A percentile compares a stretch with the other conserved stretches of the same genome.
These are phyloP conservation scores for Lizanozyma gosingica DNA, from an alignment of 1,139 yeast genomes.

Conservation along the genomic window DNA sequence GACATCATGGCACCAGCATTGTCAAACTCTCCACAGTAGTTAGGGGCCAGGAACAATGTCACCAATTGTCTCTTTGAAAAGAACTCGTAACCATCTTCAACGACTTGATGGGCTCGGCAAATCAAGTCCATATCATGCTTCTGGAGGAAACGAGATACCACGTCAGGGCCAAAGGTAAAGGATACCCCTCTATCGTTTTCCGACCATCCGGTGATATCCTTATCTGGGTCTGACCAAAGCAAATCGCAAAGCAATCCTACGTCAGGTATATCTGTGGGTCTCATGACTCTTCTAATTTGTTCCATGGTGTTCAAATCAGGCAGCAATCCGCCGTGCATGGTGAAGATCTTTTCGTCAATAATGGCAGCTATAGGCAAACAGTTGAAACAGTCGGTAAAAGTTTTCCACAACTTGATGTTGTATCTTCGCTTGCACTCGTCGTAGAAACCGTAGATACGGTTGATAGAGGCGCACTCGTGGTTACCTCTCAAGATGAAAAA, in stretches of 20 bases:
- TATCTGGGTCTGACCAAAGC: slow-evolving; percentile 97
- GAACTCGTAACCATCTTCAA: slow-evolving; percentile 97
- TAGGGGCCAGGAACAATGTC: slow-evolving; percentile 92
- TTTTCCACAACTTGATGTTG: slow-evolving; percentile 95
- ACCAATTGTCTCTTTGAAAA: slow-evolving; percentile 93
- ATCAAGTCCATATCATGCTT: slow-evolving; percentile 96
- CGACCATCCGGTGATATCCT: slow-evolving; percentile 96
- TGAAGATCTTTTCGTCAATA: slow-evolving; percentile 92
- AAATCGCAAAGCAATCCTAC: slow-evolving; percentile 92
- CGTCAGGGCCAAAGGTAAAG: slow-evolving; percentile 96
- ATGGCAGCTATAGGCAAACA: slow-evolving; percentile 97
- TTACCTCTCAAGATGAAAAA: slow-evolving; percentile 92
- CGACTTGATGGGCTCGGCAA: slow-evolving; percentile 98
- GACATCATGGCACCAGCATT: slow-evolving; percentile 99
- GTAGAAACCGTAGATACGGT: slow-evolving; percentile 93
- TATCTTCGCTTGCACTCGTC: slow-evolving; percentile 97
- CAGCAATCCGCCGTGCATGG: slow-evolving; percentile 97
- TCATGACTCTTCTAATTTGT: slow-evolving; percentile 95
- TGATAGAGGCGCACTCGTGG: slow-evolving; percentile 96
- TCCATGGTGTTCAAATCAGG: slow-evolving; percentile 97
- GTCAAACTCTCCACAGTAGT: slow-evolving; percentile 97
- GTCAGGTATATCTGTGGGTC: slow-evolving; percentile 98
- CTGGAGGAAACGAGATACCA: slow-evolving; percentile 85
- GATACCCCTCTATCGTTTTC: slow-evolving; percentile 98
- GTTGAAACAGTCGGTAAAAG: slow-evolving; percentile 95